Percentiles rank a stretch among this genome's conserved stretches.
Evolutionary conservation across 192 early-diverging fungal species (phyloP).

Genomic region (Umbelopsis sp.): DNA sequence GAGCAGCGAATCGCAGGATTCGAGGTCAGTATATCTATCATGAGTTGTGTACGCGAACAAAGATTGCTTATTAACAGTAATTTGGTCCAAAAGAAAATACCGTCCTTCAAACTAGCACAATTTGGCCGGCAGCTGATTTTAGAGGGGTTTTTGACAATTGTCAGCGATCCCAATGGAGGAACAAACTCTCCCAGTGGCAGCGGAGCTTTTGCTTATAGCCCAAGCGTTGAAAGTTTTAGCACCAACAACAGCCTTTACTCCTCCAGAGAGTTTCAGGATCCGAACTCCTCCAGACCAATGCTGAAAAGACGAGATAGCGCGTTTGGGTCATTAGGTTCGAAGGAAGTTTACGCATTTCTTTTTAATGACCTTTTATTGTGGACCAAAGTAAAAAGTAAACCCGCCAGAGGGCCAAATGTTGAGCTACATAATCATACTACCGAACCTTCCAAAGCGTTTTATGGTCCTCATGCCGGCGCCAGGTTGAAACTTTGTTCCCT

Average conservation of each 20-base stretch:
- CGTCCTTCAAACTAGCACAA: constrained; percentile 2
- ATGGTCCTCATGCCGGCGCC: constrained; percentile 2
- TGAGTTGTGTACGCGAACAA: too few species aligned
- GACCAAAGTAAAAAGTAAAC: constrained; percentile 15
- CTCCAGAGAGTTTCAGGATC: neutral
- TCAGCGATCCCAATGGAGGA: neutral
- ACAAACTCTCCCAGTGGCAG: neutral
- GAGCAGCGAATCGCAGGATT: constrained; percentile 3
- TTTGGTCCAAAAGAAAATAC: neutral
- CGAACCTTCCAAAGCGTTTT: neutral
- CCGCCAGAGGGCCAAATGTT: neutral
- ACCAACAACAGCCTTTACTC: neutral
- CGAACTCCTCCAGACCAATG: neutral
- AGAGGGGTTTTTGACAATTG: neutral
- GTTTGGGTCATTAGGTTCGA: neutral
- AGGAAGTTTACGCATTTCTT: constrained; percentile 12
- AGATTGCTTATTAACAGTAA: too few species aligned
- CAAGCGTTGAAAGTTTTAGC: neutral
- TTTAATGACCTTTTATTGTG: constrained; percentile 1
- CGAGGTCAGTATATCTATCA: neutral
- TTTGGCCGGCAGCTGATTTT: neutral
- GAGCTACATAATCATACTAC: neutral
- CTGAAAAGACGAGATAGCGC: constrained; percentile 8
- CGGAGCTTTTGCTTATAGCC: neutral
- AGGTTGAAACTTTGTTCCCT: constrained; percentile 1